Conservation (phyloP, 352 stramenopile species). For the Bremia lactucae region DNA sequence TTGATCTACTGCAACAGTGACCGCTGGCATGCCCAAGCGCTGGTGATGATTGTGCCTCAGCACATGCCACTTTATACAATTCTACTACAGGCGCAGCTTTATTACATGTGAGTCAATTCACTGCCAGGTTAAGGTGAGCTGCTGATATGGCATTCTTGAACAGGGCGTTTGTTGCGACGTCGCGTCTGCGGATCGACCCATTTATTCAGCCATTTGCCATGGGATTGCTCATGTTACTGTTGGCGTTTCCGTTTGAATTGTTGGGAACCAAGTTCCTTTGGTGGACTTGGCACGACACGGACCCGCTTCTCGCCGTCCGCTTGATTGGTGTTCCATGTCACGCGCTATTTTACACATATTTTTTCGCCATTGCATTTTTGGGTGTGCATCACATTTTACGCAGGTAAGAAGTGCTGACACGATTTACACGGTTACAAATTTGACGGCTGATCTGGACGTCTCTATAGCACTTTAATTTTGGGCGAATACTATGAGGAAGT, state of each 20-base stretch:
- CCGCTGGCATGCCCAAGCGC: slow-evolving; percentile 59
- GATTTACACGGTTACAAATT: background rate
- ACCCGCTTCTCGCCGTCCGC: slow-evolving; percentile 47
- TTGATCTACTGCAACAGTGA: slow-evolving; percentile 51
- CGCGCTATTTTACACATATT: slow-evolving; percentile 56
- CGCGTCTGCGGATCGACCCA: slow-evolving; percentile 54
- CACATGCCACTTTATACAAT: slow-evolving; percentile 52
- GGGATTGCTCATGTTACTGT: slow-evolving; percentile 37
- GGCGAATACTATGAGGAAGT: slow-evolving; percentile 54
- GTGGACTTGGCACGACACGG: slow-evolving; percentile 82
- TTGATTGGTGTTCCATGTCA: slow-evolving; percentile 58
- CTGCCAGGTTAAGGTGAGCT: background rate
- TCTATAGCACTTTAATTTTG: slow-evolving; percentile 34
- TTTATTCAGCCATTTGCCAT: slow-evolving; percentile 68
- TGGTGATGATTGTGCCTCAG: slow-evolving; percentile 56
- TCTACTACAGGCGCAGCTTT: slow-evolving; percentile 59
- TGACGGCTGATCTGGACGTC: slow-evolving; percentile 3
- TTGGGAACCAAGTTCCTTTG: slow-evolving; percentile 72
- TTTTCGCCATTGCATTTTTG: slow-evolving; percentile 43
- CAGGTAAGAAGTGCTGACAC: slow-evolving; percentile 22
- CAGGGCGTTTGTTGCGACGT: slow-evolving; percentile 66
- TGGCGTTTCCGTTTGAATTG: slow-evolving; percentile 65
- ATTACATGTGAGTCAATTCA: slow-evolving; percentile 52
- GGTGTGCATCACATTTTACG: slow-evolving; percentile 43
- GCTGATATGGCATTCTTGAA: background rate